A percentile compares a stretch with the other conserved stretches of the same genome.
phyloP scores from a whole-genome alignment of 495 filamentous ascomycete genomes.

The Talaromyces nanjingensis region DNA sequence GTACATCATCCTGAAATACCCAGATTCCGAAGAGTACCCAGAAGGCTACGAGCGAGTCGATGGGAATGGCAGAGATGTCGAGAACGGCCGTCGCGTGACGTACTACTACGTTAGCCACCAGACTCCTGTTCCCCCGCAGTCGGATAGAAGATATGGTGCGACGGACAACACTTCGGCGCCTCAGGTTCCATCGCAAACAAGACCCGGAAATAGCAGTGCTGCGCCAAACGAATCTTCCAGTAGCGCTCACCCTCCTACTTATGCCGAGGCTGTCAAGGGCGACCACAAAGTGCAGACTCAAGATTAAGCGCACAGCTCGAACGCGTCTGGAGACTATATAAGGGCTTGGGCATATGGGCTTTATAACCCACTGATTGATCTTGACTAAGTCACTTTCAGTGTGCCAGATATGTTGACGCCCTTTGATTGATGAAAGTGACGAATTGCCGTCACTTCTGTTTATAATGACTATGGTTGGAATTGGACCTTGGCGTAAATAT shows the following conservation, averaged over 20 bases:
- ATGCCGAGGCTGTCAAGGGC: conserved; percentile 78
- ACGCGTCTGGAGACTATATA: neutral
- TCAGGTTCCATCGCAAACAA: conserved; percentile 17
- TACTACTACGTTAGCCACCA: conserved; percentile 63
- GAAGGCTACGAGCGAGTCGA: conserved; percentile 55
- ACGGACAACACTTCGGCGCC: conserved; percentile 17
- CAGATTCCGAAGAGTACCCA: conserved; percentile 50
- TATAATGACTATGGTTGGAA: conserved; percentile 27
- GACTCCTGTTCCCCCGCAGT: conserved; percentile 27
- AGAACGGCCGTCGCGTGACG: conserved; percentile 45
- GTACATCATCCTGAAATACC: conserved; percentile 95
- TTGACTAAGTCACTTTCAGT: neutral
- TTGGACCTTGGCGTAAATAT: neutral
- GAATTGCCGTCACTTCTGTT: conserved; percentile 26
- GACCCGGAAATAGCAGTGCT: conserved; percentile 28
- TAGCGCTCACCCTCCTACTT: conserved; percentile 58
- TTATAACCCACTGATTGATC: too few species aligned
- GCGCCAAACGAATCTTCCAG: conserved; percentile 19
- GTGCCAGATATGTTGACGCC: neutral
- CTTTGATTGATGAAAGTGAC: neutral
- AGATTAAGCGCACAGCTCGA: conserved; percentile 34
- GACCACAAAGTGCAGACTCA: conserved; percentile 81
- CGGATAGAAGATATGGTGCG: conserved; percentile 36
- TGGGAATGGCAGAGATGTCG: conserved; percentile 42
- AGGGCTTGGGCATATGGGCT: too few species aligned